Base-by-base conservation (phyloP, 805 yeast genomes). In the Metschnikowia aberdeeniae region DNA sequence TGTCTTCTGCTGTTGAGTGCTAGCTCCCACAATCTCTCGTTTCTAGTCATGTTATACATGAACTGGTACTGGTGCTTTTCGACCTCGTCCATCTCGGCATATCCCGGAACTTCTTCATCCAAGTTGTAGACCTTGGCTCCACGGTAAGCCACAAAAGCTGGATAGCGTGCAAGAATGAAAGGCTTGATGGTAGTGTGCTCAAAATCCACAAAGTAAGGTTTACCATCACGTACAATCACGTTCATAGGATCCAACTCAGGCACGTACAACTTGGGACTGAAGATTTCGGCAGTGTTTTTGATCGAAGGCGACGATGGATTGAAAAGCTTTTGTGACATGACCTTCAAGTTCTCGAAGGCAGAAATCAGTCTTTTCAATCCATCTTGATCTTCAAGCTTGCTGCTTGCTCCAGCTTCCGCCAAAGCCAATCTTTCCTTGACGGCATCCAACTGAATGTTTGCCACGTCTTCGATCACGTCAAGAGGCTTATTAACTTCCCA, bases 231-330 rank as follows among this genome's bases (percentile, higher is more conserved):
- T 20, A 75, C 62, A 36, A 89, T 71, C 7, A 88, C 87, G 60
- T 92, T 92, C 78, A 90, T 74, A 19, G 99, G 98, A 62, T 89
- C 95, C 53, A 93, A 68, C 62, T 93, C 98, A 5, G 97, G 92
- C 51, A 82, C 75, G 52, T 70, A 78, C 43, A 92, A 68, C 55
- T 92, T 78, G 47, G 96, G 92, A 43, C 81, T 75, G 56, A 86
- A 76, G 35, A 88, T 65, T 45, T 82, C 81, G 3, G 68, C 70
- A 45, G 76, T 70, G 53, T 84, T 81, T 59, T 86, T 87, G 59
- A 86, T 77, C 8, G 78, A 69, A 14, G 69, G 67, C 7, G 82
- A 68, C 17, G 64, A 59, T 7, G 81, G 69, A 37, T 80, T 75
- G 59, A 90, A 72, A 52, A 92, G 70, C 38, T 69, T 61, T 12